A percentile compares a stretch with the other conserved stretches of the same genome.
Conservation (phyloP, 768 basidiomycete genomes). For the Panaeolus cyanescens region DNA sequence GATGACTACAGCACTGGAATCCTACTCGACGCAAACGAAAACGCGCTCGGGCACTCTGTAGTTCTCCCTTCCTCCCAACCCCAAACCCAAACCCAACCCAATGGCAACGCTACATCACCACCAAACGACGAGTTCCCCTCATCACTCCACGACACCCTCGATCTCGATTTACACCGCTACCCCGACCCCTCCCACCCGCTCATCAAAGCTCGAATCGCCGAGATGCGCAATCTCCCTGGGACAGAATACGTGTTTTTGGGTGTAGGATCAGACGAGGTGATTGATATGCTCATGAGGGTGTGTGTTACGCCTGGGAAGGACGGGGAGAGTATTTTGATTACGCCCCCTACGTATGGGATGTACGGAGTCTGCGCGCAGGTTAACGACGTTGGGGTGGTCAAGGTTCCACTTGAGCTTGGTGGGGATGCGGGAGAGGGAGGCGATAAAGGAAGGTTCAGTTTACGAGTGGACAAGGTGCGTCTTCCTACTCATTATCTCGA, state of each 20-base stretch:
- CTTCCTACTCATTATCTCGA: constrained; percentile 6
- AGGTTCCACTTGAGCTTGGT: constrained; percentile 67
- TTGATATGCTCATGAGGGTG: constrained; percentile 91
- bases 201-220: constrained; percentile 77
- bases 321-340: constrained; percentile 79
- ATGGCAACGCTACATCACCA: constrained; percentile 6
- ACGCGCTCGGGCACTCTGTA: constrained; percentile 88
- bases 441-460: constrained; percentile 68
- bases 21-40: constrained; percentile 97
- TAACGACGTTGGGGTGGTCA: constrained; percentile 86
- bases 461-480: constrained; percentile 73
- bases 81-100: constrained; percentile 16
- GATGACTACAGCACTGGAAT: constrained; percentile 94
- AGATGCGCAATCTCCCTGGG: constrained; percentile 67
- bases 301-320: constrained; percentile 70
- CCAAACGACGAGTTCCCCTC: constrained; percentile 24
- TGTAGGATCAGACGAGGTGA: constrained; percentile 95
- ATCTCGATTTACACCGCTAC: constrained; percentile 81
- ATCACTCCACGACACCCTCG: constrained; percentile 38
- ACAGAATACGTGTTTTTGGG: constrained; percentile 84
- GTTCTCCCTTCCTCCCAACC: constrained; percentile 15
- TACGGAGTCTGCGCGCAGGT: constrained; percentile 93
- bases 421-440: constrained; percentile 73
- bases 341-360: constrained; percentile 98
- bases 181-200: constrained; percentile 86